These are phyloP conservation scores for Stagonosporopsis vannaccii DNA, from an alignment of 2,329 filamentous ascomycete species.

Conservation along the genomic window DNA sequence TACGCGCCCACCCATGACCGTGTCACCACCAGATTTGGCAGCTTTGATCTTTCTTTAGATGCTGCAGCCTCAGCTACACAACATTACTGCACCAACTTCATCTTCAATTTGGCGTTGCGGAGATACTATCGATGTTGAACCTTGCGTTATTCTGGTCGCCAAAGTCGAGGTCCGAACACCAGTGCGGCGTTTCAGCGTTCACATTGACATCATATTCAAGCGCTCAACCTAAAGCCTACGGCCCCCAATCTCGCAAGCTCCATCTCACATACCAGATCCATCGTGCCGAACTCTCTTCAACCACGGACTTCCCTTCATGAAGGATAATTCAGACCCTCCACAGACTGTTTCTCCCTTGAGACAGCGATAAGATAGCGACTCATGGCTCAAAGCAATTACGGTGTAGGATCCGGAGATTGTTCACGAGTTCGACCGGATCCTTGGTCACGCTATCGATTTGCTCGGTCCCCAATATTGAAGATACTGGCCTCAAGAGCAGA, in stretches of 20 bases:
- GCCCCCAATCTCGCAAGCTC: slow-evolving; percentile 16
- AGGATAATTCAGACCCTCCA: not conserved
- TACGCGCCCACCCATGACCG: slow-evolving; percentile 8
- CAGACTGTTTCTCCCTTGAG: not conserved
- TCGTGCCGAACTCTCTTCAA: not conserved
- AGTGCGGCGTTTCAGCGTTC: slow-evolving; percentile 32
- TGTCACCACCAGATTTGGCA: slow-evolving; percentile 13
- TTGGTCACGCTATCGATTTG: not conserved
- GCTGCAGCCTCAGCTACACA: slow-evolving; percentile 24
- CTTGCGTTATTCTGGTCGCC: slow-evolving; percentile 20
- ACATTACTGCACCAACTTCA: slow-evolving; percentile 23
- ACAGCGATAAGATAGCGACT: not conserved
- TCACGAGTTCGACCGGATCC: not conserved
- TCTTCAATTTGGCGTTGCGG: slow-evolving; percentile 15
- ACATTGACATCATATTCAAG: slow-evolving; percentile 19
- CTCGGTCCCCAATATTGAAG: not conserved
- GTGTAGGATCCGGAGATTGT: slow-evolving; percentile 1
- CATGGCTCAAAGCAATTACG: not conserved
- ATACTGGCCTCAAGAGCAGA: not conserved
- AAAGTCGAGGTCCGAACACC: slow-evolving; percentile 17
- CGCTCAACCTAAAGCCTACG: slow-evolving; percentile 12
- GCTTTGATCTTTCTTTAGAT: slow-evolving; percentile 14
- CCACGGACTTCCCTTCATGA: not conserved
- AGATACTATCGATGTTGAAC: slow-evolving; percentile 18
- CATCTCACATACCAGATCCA: slow-evolving; percentile 2